Conservation (phyloP, 208 protist genomes). For the Trypanosoma boissoni region DNA sequence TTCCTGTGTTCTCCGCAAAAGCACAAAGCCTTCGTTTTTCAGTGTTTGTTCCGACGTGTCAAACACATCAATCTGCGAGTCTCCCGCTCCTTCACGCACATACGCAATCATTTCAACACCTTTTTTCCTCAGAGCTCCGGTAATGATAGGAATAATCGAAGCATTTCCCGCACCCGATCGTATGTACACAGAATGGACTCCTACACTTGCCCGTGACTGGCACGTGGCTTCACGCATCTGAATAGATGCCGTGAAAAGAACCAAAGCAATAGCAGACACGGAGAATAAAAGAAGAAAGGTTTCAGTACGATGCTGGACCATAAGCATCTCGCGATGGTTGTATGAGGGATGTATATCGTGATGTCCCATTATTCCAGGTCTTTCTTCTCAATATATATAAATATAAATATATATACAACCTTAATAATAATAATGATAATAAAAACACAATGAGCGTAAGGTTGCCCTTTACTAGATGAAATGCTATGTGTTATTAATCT, state of each 20-base stretch:
- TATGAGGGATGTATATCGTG: constrained; percentile 30
- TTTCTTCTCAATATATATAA: constrained; percentile 1
- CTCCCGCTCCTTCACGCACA: neutral
- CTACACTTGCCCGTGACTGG: constrained; percentile 64
- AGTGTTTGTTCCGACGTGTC: constrained; percentile 43
- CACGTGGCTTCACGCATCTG: constrained; percentile 55
- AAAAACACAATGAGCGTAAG: constrained; percentile 3
- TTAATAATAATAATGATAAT: no score
- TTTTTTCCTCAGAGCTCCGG: neutral
- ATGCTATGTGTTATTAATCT: constrained; percentile 16
- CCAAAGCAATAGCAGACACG: constrained; percentile 49
- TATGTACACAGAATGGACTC: constrained; percentile 35
- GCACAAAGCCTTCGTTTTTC: constrained; percentile 45
- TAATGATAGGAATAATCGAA: constrained; percentile 23
- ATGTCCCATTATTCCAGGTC: constrained; percentile 32
- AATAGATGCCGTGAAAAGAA: constrained; percentile 59
- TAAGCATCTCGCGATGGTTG: constrained; percentile 39
- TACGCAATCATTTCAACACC: constrained; percentile 5
- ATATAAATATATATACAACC: constrained; percentile 10
- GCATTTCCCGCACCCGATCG: constrained; percentile 19
- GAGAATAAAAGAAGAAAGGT: constrained; percentile 77
- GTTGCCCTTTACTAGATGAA: no score
- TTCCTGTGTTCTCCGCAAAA: constrained; percentile 40
- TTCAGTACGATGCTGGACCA: constrained; percentile 51
- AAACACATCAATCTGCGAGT: constrained; percentile 45